Base-by-base conservation (phyloP, 2,329 filamentous ascomycete genomes). In the Aureobasidium melanogenum region DNA sequence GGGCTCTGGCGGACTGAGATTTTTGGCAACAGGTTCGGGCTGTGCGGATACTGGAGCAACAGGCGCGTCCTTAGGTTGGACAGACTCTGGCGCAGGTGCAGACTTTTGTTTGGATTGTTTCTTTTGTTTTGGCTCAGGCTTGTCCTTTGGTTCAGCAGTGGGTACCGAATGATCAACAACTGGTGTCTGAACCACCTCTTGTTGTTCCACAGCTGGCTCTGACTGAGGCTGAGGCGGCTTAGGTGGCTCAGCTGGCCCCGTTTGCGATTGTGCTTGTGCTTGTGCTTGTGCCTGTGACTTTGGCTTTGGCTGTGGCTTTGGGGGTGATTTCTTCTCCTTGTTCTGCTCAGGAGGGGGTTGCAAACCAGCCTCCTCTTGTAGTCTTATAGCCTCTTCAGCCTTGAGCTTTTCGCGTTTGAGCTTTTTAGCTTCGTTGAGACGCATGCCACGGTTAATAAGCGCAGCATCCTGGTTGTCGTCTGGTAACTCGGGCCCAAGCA, bases 351-450 rank as follows among this genome's bases (percentile, higher is more conserved):
- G 12, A 4, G 36, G 43, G 38, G 55, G 34, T 32, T 59, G 55
- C 22, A 48, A 34, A 2, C 19, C 39, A 26, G n/a, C 43, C 19
- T 36, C 54, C 22, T 58, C 41, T 43, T 58, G 54, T 24, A 44
- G n/a, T 41, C 24, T 36, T 3, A 24, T 14, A n/a, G 34, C 47
- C 30, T 61, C 59, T 12, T 54, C 59, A 9, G 28, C 38, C 59
- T 54, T 54, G 30, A 54, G 59, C 74, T 77, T 82, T 71, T 89
- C 85, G 60, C 84, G 79, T 74, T 89, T 89, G 12, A 87, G 75
- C 70, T 88, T 89, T 73, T 89, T 91, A 2, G 88, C 85, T 67
- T 89, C 87, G 69, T 91, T 91, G 26, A 91, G 78, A 69, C 88
- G 87, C 84, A 91, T 88, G 9, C 88, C 88, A 56, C 87, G 81